Conservation (phyloP, 176 grass and related monocot species). For the Hyparrhenia diplandra region DNA sequence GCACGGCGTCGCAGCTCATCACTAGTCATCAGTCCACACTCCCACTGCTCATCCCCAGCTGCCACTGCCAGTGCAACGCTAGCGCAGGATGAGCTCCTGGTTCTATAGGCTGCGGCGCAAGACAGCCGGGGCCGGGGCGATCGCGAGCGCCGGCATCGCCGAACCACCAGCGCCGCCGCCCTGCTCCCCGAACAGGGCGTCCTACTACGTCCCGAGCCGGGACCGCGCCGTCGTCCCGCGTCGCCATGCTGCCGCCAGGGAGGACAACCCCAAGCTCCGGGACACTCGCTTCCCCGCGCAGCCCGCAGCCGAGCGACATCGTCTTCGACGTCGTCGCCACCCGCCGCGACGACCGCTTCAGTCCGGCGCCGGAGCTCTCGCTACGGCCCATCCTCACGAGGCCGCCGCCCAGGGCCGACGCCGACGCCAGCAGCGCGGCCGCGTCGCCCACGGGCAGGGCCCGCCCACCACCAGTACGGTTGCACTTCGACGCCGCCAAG, state of each 20-base stretch:
- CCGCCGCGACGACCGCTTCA: constrained; percentile 1
- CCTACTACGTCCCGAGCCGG: constrained; percentile 55
- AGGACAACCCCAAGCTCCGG: constrained; percentile 35
- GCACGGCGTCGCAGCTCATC: constrained; percentile 6
- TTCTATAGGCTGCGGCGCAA: constrained; percentile 73
- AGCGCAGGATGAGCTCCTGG: constrained; percentile 50
- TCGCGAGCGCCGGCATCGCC: not conserved
- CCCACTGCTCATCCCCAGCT: not conserved
- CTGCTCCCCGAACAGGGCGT: constrained; percentile 61
- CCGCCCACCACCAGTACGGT: not conserved
- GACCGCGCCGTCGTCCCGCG: constrained; percentile 9
- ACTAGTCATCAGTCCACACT: not conserved
- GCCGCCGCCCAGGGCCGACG: not conserved
- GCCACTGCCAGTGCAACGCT: not conserved
- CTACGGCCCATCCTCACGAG: constrained; percentile 69
- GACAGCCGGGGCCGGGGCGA: not conserved
- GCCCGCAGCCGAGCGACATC: constrained; percentile 25
- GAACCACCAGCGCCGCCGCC: not conserved
- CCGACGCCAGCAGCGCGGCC: not conserved
- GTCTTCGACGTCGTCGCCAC: constrained; percentile 41
- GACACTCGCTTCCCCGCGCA: constrained; percentile 49
- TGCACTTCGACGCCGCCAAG: not conserved
- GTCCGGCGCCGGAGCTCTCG: constrained; percentile 41
- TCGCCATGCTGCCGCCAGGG: not conserved
- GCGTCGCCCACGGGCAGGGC: constrained; percentile 22